Evolutionary conservation across 2,329 filamentous ascomycete species (phyloP).

Genomic region (Biscogniauxia sp.): DNA sequence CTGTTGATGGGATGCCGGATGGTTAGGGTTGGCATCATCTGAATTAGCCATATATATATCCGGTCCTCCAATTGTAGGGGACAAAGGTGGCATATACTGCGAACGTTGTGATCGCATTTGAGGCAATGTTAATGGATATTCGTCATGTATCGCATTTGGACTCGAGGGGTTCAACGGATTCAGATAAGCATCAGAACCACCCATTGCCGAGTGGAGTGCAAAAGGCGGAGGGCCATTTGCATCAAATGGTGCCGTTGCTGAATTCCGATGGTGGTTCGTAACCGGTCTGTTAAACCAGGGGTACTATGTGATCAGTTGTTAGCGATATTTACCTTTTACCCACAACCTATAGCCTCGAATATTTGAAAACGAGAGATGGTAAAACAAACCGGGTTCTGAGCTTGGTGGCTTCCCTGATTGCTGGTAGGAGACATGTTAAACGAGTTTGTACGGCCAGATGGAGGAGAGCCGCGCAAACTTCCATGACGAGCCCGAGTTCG

Average conservation of each 20-base stretch:
- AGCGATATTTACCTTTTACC: slow-evolving; percentile 11
- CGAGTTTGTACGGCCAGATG: slow-evolving; percentile 20
- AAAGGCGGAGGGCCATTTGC: slow-evolving; percentile 8
- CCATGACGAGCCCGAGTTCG: slow-evolving; percentile 30
- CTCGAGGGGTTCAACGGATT: slow-evolving; percentile 16
- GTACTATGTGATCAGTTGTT: slow-evolving; percentile 19
- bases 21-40: slow-evolving; percentile 16
- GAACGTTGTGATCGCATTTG: slow-evolving; percentile 19
- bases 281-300: slow-evolving; percentile 15
- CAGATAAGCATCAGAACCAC: slow-evolving; percentile 15
- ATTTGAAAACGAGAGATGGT: slow-evolving; percentile 13
- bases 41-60: slow-evolving; percentile 21
- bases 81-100: slow-evolving; percentile 12
- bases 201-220: slow-evolving; percentile 16
- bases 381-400: slow-evolving; percentile 26
- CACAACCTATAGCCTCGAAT: slow-evolving; percentile 7
- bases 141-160: slow-evolving; percentile 7
- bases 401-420: slow-evolving; percentile 2
- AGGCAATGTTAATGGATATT: slow-evolving; percentile 15
- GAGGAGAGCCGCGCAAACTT: slow-evolving; percentile 25
- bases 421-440: slow-evolving; percentile 16
- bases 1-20: slow-evolving; percentile 24
- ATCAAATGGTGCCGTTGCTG: slow-evolving; percentile 10
- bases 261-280: slow-evolving; percentile 15
- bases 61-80: slow-evolving; percentile 20